These are phyloP conservation scores for Ascocoryne sarcoides DNA, from an alignment of 2,329 filamentous ascomycete species.

Conservation along the genomic window DNA sequence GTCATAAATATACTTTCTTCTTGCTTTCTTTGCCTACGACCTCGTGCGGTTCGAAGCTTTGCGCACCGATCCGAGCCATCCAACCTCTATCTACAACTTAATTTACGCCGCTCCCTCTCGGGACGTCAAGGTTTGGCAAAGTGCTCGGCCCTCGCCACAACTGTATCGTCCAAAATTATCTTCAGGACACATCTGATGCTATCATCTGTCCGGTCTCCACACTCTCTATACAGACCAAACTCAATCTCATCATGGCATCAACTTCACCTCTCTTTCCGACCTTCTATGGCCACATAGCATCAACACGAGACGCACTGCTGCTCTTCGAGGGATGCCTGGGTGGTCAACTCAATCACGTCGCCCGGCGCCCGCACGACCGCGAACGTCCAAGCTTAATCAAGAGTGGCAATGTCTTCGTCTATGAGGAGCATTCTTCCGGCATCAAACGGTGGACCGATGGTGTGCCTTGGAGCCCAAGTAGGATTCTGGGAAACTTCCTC, in stretches of 20 bases:
- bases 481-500: conserved; percentile 92
- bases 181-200: background rate
- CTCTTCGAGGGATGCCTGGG: conserved; percentile 72
- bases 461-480: conserved; percentile 82
- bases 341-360: conserved; percentile 64
- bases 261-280: conserved; percentile 12
- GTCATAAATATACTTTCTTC: conserved; percentile 13
- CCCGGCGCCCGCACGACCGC: conserved; percentile 76
- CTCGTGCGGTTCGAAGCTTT: conserved; percentile 3
- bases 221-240: background rate
- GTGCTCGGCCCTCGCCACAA: conserved; percentile 2
- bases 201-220: background rate
- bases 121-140: conserved; percentile 14
- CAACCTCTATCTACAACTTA: conserved; percentile 6
- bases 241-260: conserved; percentile 6
- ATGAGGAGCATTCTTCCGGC: conserved; percentile 81
- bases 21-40: no score
- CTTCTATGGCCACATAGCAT: conserved; percentile 17
- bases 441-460: conserved; percentile 96
- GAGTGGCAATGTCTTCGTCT: conserved; percentile 83
- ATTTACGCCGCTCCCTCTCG: conserved; percentile 7
- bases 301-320: conserved; percentile 52
- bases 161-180: no score
- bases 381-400: conserved; percentile 70
- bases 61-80: conserved; percentile 9